Percentiles rank a stretch among this genome's conserved stretches.
phyloP scores from a whole-genome alignment of 1,284 basidiomycete species.

The Puccinia hordei region DNA sequence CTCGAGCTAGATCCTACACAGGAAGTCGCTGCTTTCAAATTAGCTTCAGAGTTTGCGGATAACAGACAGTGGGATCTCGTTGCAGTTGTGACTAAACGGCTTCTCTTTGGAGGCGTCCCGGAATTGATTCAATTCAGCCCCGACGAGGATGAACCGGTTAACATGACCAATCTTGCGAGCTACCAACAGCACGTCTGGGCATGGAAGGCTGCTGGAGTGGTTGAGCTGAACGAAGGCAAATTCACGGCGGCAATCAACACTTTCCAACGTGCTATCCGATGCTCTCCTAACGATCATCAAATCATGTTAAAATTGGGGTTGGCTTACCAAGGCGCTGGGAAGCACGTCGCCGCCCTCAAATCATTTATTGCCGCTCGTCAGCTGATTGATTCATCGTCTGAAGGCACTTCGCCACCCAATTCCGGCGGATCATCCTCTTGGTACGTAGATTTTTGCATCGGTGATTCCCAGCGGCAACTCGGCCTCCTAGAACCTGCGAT shows the following conservation, averaged over 20 bases:
- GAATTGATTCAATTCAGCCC: background rate
- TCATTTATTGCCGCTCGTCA: constrained; percentile 75
- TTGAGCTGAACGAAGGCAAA: constrained; percentile 72
- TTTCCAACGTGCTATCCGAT: constrained; percentile 83
- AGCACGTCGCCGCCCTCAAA: constrained; percentile 86
- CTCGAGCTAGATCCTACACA: constrained; percentile 93
- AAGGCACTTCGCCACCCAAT: constrained; percentile 73
- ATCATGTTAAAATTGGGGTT: constrained; percentile 90
- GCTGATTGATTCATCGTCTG: constrained; percentile 63
- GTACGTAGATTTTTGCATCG: constrained; percentile 81
- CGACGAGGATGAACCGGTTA: constrained; percentile 54
- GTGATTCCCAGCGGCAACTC: constrained; percentile 78
- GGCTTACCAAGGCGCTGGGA: constrained; percentile 82
- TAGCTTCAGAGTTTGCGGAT: constrained; percentile 87
- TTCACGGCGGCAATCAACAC: constrained; percentile 78
- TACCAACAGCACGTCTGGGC: constrained; percentile 78
- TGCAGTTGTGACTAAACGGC: constrained; percentile 83
- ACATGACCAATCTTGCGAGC: constrained; percentile 41
- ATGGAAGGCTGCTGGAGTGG: constrained; percentile 94
- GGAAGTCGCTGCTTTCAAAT: constrained; percentile 75
- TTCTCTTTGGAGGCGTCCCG: constrained; percentile 72
- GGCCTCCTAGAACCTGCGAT: constrained; percentile 77
- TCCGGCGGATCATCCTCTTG: constrained; percentile 74
- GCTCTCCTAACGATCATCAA: constrained; percentile 73
- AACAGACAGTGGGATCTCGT: constrained; percentile 95